Base-by-base conservation (phyloP, 148 eudicot species). In the Rhododendron ferrugineum region DNA sequence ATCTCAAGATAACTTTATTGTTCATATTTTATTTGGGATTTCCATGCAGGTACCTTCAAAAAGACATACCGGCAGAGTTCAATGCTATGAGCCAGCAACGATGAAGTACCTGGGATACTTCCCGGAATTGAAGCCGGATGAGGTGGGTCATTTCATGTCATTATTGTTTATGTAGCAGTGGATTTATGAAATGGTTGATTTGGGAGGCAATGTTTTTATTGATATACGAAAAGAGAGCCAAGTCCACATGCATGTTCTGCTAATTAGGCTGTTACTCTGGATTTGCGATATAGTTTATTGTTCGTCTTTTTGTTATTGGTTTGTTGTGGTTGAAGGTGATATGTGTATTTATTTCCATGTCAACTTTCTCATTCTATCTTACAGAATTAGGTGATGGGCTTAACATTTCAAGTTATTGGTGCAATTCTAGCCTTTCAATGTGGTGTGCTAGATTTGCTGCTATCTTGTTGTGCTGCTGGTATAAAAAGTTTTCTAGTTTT, bases 21-120 rank as follows among this genome's bases (percentile, higher is more conserved):
- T 50, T 87, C 32, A 76, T 77, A 37, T 81, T 23, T 89, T 10
- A 18, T 6, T 36, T 79, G 72, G 34, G 26, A 70, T 78, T 80
- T 36, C 50, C 75, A 80, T 85, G 86, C 91, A 97, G 99, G 93
- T 97, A 88, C 99, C 99, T n/a, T 94, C 94, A 23, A 93, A 95
- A 88, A 90, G 98, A 77, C 98, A 94, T 78, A 95, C 98, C 2
- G 99, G 94, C 84, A 97, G 92, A 93, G 98, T 97, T 84, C 98
- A 92, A 84, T 97, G 99, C 92, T 97, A 97, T 88, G 98, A 97
- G 88, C 99, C 99, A 83, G 99, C 99, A 84, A 95, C 99, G 9
- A 97, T 97, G 99, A 97, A 97, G 86, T 97, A 95, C 88, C 88
- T 97, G 84, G 99, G 99, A 20, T 95, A 91, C 88, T 94, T 92